These are phyloP conservation scores for Starmerella cellae DNA, from an alignment of 805 yeast genomes.

Conservation along the genomic window DNA sequence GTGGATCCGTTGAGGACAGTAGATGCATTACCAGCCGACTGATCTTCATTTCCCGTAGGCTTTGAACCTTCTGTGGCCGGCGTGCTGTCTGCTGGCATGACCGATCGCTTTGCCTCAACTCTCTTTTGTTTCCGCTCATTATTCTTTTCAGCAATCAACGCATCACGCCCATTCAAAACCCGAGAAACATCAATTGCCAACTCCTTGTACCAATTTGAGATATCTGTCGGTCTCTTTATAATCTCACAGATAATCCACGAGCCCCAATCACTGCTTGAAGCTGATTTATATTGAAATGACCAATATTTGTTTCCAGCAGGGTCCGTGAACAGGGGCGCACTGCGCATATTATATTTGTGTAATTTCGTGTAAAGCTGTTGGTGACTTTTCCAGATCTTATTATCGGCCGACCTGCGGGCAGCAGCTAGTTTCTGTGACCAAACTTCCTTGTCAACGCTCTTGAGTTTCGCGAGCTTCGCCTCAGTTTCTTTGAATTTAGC, in stretches of 20 bases:
- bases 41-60: not conserved
- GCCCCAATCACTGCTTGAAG: slow-evolving; percentile 26
- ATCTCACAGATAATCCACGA: slow-evolving; percentile 26
- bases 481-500: slow-evolving; percentile 21
- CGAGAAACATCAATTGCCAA: slow-evolving; percentile 8
- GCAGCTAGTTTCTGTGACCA: slow-evolving; percentile 22
- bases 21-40: no score
- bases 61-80: not conserved
- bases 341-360: slow-evolving; percentile 26
- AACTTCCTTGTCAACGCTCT: slow-evolving; percentile 18
- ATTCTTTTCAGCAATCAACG: slow-evolving; percentile 10
- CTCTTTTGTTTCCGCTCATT: slow-evolving; percentile 1
- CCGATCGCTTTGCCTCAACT: not conserved
- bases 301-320: slow-evolving; percentile 28
- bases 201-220: slow-evolving; percentile 6
- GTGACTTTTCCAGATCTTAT: slow-evolving; percentile 22
- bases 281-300: slow-evolving; percentile 27
- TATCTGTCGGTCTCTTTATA: slow-evolving; percentile 11
- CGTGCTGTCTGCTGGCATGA: not conserved
- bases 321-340: slow-evolving; percentile 27
- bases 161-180: slow-evolving; percentile 12
- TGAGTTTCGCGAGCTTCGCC: slow-evolving; percentile 19
- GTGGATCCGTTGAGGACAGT: not conserved
- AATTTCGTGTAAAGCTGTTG: slow-evolving; percentile 22
- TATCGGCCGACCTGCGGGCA: slow-evolving; percentile 21